Evolutionary conservation across 176 grass and related monocot genomes (phyloP).

Genomic region (Zoysia pacifica): DNA sequence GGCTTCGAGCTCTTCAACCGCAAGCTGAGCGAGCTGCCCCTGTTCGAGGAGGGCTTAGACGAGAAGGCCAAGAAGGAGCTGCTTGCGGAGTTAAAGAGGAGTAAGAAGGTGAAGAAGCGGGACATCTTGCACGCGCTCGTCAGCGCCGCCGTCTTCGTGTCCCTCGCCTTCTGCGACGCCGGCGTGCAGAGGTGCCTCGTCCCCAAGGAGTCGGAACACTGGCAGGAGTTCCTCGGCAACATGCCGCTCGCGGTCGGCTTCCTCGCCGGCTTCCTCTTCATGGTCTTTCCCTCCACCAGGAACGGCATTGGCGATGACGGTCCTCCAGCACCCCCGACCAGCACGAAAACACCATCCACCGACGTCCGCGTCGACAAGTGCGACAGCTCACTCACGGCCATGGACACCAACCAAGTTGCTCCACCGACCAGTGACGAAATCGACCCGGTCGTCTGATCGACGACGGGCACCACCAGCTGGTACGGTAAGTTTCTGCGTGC

Average conservation of each 20-base stretch:
- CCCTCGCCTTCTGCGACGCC: constrained; percentile 35
- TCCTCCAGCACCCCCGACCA: background rate
- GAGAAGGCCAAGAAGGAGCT: background rate
- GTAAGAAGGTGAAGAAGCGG: background rate
- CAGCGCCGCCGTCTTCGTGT: constrained; percentile 30
- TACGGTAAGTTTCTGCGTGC: background rate
- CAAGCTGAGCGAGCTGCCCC: background rate
- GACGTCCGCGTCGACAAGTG: background rate
- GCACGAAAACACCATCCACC: background rate
- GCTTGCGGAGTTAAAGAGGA: background rate
- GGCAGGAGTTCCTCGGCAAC: constrained; percentile 45
- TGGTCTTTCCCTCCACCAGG: constrained; percentile 43
- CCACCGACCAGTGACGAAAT: background rate
- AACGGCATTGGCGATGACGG: constrained; percentile 38
- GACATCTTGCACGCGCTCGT: constrained; percentile 43
- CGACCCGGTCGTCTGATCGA: background rate
- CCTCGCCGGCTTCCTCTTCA: constrained; percentile 45
- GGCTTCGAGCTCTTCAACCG: constrained; percentile 12
- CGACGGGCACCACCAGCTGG: background rate
- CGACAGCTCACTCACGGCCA: background rate
- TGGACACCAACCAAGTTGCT: background rate
- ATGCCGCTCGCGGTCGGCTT: constrained; percentile 37
- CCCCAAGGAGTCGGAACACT: background rate
- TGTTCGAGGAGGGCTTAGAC: background rate
- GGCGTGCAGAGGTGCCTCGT: constrained; percentile 45